Percentiles rank a stretch among this genome's conserved stretches.
phyloP scores from a whole-genome alignment of 2,329 filamentous ascomycete species.

The Claviceps sp. region DNA sequence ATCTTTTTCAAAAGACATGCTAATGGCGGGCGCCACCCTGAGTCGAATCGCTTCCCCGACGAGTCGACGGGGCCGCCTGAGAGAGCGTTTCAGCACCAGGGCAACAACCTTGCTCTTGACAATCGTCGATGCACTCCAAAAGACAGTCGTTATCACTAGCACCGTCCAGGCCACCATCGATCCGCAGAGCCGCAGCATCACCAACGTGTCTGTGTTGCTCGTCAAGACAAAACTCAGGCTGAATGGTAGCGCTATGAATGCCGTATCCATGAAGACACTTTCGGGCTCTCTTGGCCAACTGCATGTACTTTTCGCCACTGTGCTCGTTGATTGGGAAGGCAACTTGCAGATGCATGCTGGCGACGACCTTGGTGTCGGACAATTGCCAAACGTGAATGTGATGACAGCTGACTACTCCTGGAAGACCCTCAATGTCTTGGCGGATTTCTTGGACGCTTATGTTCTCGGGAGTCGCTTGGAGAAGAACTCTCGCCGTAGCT shows the following conservation, averaged over 20 bases:
- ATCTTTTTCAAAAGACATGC: too few relatives aligned
- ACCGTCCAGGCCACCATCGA: conserved; percentile 21
- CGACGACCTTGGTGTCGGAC: conserved; percentile 86
- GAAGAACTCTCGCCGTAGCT: conserved; percentile 72
- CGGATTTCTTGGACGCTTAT: conserved; percentile 83
- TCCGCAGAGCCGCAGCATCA: conserved; percentile 20
- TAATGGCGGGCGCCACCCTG: conserved; percentile 8
- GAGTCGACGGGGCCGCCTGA: conserved; percentile 19
- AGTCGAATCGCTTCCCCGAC: conserved; percentile 21
- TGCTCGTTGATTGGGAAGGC: conserved; percentile 78
- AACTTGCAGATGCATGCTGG: conserved; percentile 86
- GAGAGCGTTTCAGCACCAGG: conserved; percentile 18
- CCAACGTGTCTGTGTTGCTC: conserved; percentile 27
- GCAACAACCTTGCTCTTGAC: conserved; percentile 19
- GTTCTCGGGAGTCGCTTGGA: conserved; percentile 86
- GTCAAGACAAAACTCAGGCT: conserved; percentile 70
- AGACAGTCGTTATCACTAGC: conserved; percentile 28
- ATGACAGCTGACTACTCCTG: conserved; percentile 80
- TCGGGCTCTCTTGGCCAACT: conserved; percentile 66
- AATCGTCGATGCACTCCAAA: conserved; percentile 31
- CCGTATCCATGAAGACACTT: conserved; percentile 89
- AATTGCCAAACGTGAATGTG: conserved; percentile 98
- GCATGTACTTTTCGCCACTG: conserved; percentile 75
- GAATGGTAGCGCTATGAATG: conserved; percentile 94
- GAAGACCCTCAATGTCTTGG: conserved; percentile 74